Evolutionary conservation across 176 grass and related monocot genomes (phyloP).

Genomic region (Urochloa ruziziensis): DNA sequence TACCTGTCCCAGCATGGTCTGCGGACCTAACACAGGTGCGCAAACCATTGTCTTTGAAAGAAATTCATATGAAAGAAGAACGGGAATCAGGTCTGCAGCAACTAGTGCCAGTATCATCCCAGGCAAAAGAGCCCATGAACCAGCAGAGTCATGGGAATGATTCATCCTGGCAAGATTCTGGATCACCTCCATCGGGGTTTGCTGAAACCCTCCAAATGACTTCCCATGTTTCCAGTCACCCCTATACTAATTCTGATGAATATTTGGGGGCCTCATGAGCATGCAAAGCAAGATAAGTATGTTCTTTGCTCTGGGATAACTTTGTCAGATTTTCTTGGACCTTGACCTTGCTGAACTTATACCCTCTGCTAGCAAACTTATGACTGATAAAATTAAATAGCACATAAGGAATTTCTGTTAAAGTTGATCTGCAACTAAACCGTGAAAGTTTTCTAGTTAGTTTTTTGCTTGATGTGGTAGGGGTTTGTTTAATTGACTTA

Average conservation of each 20-base stretch:
- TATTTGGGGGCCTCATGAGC: background rate
- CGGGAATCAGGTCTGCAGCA: background rate
- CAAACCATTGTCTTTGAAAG: background rate
- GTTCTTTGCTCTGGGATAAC: background rate
- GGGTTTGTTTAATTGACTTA: background rate
- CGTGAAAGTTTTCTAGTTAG: background rate
- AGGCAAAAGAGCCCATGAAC: background rate
- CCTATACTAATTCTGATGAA: background rate
- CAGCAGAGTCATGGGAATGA: background rate
- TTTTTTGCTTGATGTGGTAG: background rate
- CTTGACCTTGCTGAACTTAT: background rate
- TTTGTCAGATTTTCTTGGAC: background rate
- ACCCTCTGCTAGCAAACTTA: background rate
- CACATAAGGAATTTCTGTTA: background rate
- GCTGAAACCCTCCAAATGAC: background rate
- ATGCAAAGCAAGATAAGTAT: constrained; percentile 11
- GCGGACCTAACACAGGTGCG: background rate
- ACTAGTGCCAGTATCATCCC: background rate
- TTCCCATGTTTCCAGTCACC: background rate
- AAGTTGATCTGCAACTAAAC: constrained; percentile 8
- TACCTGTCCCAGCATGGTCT: background rate
- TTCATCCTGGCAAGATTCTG: background rate
- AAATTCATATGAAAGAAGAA: constrained; percentile 10
- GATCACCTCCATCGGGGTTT: background rate
- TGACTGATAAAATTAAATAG: background rate